A percentile compares a stretch with the other conserved stretches of the same genome.
These are phyloP conservation scores for Pyrrhoderma lamaoense DNA, from an alignment of 1,284 basidiomycete species.

Conservation along the genomic window DNA sequence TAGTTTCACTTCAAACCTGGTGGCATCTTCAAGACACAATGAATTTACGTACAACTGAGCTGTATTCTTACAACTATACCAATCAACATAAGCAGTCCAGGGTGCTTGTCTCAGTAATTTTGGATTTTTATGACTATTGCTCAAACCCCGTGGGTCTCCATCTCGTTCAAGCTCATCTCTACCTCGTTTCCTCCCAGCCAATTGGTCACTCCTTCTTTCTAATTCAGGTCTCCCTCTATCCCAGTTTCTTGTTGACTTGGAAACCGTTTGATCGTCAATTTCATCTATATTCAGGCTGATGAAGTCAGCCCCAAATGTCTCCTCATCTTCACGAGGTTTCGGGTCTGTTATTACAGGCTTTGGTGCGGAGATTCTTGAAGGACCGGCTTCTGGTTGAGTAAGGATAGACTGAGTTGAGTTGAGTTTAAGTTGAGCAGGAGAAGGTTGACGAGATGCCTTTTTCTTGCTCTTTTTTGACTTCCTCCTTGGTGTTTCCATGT, in stretches of 20 bases:
- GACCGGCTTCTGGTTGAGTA: slow-evolving; percentile 12
- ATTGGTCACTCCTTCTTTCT: slow-evolving; percentile 5
- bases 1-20: not conserved
- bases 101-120: slow-evolving; percentile 56
- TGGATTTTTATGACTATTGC: slow-evolving; percentile 37
- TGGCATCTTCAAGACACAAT: not conserved
- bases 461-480: slow-evolving; percentile 11
- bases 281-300: slow-evolving; percentile 11
- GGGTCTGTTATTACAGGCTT: not conserved
- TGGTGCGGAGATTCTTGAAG: not conserved
- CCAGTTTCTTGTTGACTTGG: slow-evolving; percentile 3
- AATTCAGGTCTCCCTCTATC: slow-evolving; percentile 7
- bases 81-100: slow-evolving; percentile 74
- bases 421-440: slow-evolving; percentile 2
- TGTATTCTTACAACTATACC: slow-evolving; percentile 71
- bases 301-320: slow-evolving; percentile 10
- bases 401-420: not conserved
- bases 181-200: slow-evolving; percentile 34
- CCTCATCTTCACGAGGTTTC: not conserved
- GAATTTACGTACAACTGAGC: slow-evolving; percentile 62
- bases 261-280: not conserved
- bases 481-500: slow-evolving; percentile 1
- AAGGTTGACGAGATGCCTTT: slow-evolving; percentile 7
- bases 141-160: slow-evolving; percentile 51
- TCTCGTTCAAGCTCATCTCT: slow-evolving; percentile 40